Base-by-base conservation (phyloP, 768 basidiomycete species). In the Crucibulum laeve region DNA sequence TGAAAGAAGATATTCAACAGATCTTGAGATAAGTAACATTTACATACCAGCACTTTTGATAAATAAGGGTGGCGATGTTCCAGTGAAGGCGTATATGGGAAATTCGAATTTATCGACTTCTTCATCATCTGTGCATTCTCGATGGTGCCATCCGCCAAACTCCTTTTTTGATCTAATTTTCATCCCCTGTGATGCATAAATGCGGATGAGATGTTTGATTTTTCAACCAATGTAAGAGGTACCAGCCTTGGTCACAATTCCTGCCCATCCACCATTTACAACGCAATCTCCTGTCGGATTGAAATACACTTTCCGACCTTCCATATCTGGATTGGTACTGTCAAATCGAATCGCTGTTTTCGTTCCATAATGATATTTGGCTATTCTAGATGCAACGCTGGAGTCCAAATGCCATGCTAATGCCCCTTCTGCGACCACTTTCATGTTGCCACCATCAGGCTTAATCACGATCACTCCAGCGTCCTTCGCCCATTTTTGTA, bases 341-440 rank as follows among this genome's bases (percentile, higher is more conserved):
- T 49, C 28, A 35, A 37, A 61, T 3, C 35, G 15, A 19, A 44
- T 15, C 2, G 28, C 19, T 5, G 52, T 40, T 4, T 46, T 37
- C 2, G 53, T 53, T 1, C 61, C 60, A 36, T 63, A 63, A 22
- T 58, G 55, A 10, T 38, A 49, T 32, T 53, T 57, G 13, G 61
- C 49, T 18, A 61, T 44, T 18, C 60, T 50, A 3, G 51, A 38
- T 32, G 18, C 42, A 17, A 63, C 56, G 32, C 51, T 55, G 6
- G 58, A 49, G 22, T 57, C 48, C 13, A 61, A 15, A 38, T 63
- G 52, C 60, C 62, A 63, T 5, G 53, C 48, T 4, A 63, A 38
- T 4, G 60, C 60, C 3, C 62, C 62, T 35, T 61, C 59, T 3
- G 62, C 49, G 4, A 63, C 54, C 0, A 57, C 62, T 28, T 63